Evolutionary conservation across 2,329 filamentous ascomycete species (phyloP), one percentile per base, ranked within the genome.

Genomic region (Tolypocladium capitatum): DNA sequence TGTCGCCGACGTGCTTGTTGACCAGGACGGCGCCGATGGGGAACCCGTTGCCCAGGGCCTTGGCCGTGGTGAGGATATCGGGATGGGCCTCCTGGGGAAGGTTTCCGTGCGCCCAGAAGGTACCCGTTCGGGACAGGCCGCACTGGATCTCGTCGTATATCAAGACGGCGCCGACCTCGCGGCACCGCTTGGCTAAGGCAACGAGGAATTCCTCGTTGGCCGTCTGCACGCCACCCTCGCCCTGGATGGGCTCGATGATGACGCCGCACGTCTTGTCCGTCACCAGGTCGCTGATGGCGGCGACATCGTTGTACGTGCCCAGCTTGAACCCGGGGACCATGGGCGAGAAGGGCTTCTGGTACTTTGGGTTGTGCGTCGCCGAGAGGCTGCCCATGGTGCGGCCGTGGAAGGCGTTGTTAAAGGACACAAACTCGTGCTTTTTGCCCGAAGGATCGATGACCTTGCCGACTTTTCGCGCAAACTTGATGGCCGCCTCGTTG

Each of bases 121-220:
- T 76, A 33, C 92, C 92, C 1, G 92, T 97, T 46, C 92, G 83
- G 27, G 83, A 81, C 32, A 98, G 73, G 46, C 92, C 92, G 64
- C 89, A 96, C 68, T 98, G 92, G 53, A 98, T 98, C 72, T 98
- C 92, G 60, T 98, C 92, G 65, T 92, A 91, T 61, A 96, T 85
- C 49, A 98, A 71, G 4, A 97, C 80, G 2, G 91, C 90, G 46
- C 87, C 88, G 31, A 96, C 88, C 57, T 88, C 83, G 48, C 82
- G 83, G 66, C 90, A 96, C 50, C 90, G 80, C 61, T 77, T 78
- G 49, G 88, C 87, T n/a, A 98, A 76, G 1, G 88, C 85, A 24
- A 81, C 65, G 24, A 98, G 74, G 66, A 97, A 98, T 54, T 88
- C 86, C 4, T 85, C 80, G 1, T 77, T 83, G 3, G 87, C 92